Conservation (phyloP, 2,329 filamentous ascomycete genomes). For the Penicillium expansum region DNA sequence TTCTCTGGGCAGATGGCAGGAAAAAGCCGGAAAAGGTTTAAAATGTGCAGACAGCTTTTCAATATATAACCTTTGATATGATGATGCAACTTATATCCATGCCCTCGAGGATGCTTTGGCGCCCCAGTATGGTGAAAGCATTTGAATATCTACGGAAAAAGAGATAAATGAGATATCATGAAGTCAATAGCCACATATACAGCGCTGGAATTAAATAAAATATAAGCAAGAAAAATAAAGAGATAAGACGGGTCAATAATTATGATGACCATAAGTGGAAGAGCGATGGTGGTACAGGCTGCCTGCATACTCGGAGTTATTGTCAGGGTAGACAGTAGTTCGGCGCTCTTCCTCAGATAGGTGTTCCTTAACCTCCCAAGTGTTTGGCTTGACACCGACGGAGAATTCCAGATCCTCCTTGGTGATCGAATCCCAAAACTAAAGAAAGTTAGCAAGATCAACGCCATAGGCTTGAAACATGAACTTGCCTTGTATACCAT, state of each 20-base stretch:
- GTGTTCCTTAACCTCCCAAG: slow-evolving; percentile 96
- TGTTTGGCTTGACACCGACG: slow-evolving; percentile 90
- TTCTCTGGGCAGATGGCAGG: too few species aligned
- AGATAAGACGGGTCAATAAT: slow-evolving; percentile 28
- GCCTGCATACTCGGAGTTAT: slow-evolving; percentile 44
- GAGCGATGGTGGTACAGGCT: slow-evolving; percentile 45
- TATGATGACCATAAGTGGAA: slow-evolving; percentile 39
- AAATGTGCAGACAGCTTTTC: too few species aligned
- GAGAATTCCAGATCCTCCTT: slow-evolving; percentile 98
- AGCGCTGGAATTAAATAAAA: not conserved
- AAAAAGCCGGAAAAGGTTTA: too few species aligned
- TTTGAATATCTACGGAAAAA: slow-evolving; percentile 9
- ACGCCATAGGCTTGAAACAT: not conserved
- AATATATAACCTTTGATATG: not conserved
- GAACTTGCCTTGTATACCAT: slow-evolving; percentile 92
- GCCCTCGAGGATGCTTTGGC: not conserved
- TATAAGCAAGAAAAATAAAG: not conserved
- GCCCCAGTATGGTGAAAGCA: not conserved
- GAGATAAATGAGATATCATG: slow-evolving; percentile 9
- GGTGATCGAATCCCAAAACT: slow-evolving; percentile 99
- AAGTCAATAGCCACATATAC: slow-evolving; percentile 19
- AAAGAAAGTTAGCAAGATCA: slow-evolving; percentile 30
- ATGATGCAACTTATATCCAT: not conserved
- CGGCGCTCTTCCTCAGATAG: slow-evolving; percentile 77
- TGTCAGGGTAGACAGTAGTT: slow-evolving; percentile 67